Evolutionary conservation across 352 stramenopile genomes (phyloP).

Genomic region (Phytophthora fragariaefolia): DNA sequence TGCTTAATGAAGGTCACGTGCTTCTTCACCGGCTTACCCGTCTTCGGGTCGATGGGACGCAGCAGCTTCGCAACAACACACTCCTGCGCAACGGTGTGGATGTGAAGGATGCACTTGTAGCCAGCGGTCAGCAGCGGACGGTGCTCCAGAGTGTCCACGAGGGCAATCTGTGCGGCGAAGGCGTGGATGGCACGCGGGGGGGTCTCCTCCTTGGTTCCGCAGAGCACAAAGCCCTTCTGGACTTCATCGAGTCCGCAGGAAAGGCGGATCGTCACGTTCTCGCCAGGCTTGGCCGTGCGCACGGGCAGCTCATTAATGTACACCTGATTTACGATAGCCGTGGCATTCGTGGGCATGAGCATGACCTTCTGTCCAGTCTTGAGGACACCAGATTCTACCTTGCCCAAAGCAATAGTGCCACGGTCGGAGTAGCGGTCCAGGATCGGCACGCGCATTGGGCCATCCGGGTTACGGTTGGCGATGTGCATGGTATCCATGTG

Average conservation of each 20-base stretch:
- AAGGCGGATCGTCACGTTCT: constrained; percentile 98
- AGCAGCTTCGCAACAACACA: constrained; percentile 94
- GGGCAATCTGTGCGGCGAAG: constrained; percentile 93
- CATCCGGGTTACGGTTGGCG: constrained; percentile 88
- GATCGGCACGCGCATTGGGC: constrained; percentile 95
- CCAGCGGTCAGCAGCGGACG: constrained; percentile 96
- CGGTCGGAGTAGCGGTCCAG: constrained; percentile 98
- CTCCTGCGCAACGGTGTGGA: constrained; percentile 97
- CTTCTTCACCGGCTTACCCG: constrained; percentile 92
- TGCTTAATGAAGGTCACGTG: constrained; percentile 96
- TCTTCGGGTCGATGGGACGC: constrained; percentile 88
- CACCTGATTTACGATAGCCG: constrained; percentile 74
- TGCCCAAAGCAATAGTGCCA: constrained; percentile 97
- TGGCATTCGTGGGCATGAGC: constrained; percentile 94
- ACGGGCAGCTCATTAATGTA: constrained; percentile 96
- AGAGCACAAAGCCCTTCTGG: constrained; percentile 95
- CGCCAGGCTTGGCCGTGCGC: constrained; percentile 94
- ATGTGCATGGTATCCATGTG: constrained; percentile 95
- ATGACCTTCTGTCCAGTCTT: constrained; percentile 93
- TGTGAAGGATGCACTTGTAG: constrained; percentile 98
- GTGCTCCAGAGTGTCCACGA: constrained; percentile 98
- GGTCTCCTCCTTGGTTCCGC: constrained; percentile 55
- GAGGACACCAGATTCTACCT: constrained; percentile 97
- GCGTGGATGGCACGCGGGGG: constrained; percentile 72
- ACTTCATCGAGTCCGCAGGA: constrained; percentile 87